These are phyloP conservation scores for Allium cepa DNA, from an alignment of 106 monocot species.

Conservation along the genomic window DNA sequence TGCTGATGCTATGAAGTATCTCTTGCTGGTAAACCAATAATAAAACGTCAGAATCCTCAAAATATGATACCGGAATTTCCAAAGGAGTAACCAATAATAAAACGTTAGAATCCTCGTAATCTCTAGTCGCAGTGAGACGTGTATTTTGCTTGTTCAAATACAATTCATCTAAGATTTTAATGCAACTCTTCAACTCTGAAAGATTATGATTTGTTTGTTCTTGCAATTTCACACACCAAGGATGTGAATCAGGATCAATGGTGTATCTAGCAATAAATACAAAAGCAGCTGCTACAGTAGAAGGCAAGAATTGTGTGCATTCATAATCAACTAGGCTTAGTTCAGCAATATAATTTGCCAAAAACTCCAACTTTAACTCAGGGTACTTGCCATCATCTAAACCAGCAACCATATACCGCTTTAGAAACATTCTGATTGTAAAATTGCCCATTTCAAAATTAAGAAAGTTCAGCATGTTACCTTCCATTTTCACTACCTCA, in stretches of 20 bases:
- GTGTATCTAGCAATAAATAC: conserved; percentile 88
- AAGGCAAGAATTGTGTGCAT: conserved; percentile 51
- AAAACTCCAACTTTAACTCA: conserved; percentile 38
- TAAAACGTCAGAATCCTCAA: too few relatives aligned
- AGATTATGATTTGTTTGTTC: conserved; percentile 25
- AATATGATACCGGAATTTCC: too few relatives aligned
- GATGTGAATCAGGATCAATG: conserved; percentile 54
- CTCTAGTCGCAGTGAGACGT: conserved; percentile 20
- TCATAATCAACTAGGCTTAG: conserved; percentile 51
- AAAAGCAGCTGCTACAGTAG: conserved; percentile 48
- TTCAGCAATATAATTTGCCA: conserved; percentile 59
- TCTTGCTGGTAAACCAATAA: too few relatives aligned
- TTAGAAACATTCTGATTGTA: conserved; percentile 64
- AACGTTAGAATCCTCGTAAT: too few relatives aligned
- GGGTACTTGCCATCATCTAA: conserved; percentile 12
- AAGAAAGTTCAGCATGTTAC: conserved; percentile 44
- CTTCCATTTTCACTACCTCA: conserved; percentile 57
- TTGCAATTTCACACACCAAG: conserved; percentile 33
- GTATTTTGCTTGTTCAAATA: conserved; percentile 21
- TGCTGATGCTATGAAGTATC: too few relatives aligned
- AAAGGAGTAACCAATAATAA: too few relatives aligned
- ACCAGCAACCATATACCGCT: conserved; percentile 20
- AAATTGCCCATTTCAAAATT: conserved; percentile 89
- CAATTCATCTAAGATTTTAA: conserved; percentile 35
- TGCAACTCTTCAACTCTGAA: conserved; percentile 39